Conservation (phyloP, 2,329 filamentous ascomycete genomes). For the Dothistroma septosporum region DNA sequence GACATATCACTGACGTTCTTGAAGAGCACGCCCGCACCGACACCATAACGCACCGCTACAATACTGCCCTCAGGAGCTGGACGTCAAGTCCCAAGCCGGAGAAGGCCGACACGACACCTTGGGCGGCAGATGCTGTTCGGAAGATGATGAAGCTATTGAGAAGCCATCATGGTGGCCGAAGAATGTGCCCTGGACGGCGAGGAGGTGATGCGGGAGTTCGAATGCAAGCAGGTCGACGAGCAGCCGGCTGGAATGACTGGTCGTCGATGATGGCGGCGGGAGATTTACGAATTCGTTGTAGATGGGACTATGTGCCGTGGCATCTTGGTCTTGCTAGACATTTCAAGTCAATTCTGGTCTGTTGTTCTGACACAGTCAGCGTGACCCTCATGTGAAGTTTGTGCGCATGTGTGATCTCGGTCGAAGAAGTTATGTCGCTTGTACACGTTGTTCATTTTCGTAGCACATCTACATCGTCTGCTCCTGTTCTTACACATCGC, state of each 20-base stretch:
- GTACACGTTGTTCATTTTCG: neutral
- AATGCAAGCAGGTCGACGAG: neutral
- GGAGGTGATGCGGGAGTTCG: neutral
- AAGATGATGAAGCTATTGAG: neutral
- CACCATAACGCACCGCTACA: conserved; percentile 5
- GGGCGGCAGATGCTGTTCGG: neutral
- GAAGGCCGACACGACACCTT: neutral
- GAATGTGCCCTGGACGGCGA: neutral
- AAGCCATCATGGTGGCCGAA: conserved; percentile 4
- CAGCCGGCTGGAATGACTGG: neutral
- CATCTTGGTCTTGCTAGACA: too few species aligned
- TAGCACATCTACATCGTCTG: neutral
- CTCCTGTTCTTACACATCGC: neutral
- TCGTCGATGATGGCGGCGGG: neutral
- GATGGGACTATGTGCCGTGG: too few species aligned
- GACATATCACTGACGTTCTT: neutral
- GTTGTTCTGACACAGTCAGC: too few species aligned
- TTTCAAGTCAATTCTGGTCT: too few species aligned
- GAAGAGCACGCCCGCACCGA: conserved; percentile 8
- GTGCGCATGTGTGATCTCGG: too few species aligned
- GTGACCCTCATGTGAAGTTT: too few species aligned
- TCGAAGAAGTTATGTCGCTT: neutral
- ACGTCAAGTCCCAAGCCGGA: neutral
- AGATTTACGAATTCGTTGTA: too few species aligned
- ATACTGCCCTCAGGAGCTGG: neutral